Base-by-base conservation (phyloP, 495 filamentous ascomycete genomes). In the Oidiodendron maius region DNA sequence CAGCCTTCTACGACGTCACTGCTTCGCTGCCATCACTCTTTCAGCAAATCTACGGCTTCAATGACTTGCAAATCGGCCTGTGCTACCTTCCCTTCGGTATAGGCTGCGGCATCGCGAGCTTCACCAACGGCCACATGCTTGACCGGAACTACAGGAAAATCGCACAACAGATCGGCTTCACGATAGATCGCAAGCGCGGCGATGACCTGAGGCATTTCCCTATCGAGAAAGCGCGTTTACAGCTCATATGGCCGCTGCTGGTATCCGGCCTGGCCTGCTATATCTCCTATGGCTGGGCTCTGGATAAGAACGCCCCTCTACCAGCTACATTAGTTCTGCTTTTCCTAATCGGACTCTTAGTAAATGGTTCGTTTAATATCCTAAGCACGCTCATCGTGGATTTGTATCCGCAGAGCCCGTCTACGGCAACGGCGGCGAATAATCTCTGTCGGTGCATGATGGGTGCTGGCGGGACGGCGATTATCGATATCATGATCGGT, bases 61-160 rank as follows among this genome's bases (percentile, higher is more conserved):
- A 78, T 53, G 72, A 84, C n/a, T 71, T 89, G 5, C 71, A 84
- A 55, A 75, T 85, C 25, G 83, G 82, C 0, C 67, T 87, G 2
- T 81, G 74, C 48, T 81, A 72, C 43, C 53, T 83, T 1, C 78
- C 79, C 0, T 74, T 82, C 46, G 83, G 84, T 10, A 67, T 81
- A 34, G 84, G 84, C 24, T 84, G 82, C 40, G 79, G 76, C 24
- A 66, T 87, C 20, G 78, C 84, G 5, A 81, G 80, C 23, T 69
- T 86, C n/a, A 59, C 77, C 37, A 77, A 83, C 44, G 86, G 86
- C 35, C 70, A 70, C 55, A 50, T 76, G 26, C 54, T 80, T 36
- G 75, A 81, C 57, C 67, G 65, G 49, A 77, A 79, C 51, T 83
- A 75, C 57, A 59, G 64, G 2, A 66, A 64, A 12, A 65, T 63